Evolutionary conservation across 75 land plant genomes (phyloP), one percentile per base, ranked within the genome.

Genomic region (Selaginella moellendorffii): DNA sequence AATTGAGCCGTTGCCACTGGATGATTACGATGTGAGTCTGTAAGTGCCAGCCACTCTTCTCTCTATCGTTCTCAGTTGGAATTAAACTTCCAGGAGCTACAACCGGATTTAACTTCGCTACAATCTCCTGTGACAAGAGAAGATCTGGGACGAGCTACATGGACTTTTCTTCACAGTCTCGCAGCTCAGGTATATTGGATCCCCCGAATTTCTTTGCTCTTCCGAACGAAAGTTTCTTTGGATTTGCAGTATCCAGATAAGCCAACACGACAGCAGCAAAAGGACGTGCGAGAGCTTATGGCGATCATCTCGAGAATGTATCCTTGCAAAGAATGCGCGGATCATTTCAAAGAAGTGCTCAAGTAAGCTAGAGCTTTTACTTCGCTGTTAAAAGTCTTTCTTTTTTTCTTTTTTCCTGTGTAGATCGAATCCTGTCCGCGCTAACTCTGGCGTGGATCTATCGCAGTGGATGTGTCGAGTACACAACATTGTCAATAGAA

Each of bases 201-300:
- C 23, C 20, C 54, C 29, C 31, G 0, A 2, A 51, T 65, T 27
- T 70, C 20, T 31, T 0, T 31, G 46, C 62, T 8, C 29, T 61
- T 26, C 31, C 69, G 23, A n/a, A n/a, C n/a, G n/a, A n/a, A n/a
- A 84, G 59, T 85, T 67, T 60, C 65, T 63, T 67, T 17, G 1
- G 62, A 8, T 68, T 52, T 77, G 86, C 14, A 93, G 98, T 88
- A 72, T 75, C 98, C 96, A 24, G 87, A 83, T 14, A 71, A 83
- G 46, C 98, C 98, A 66, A 93, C 98, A n/a, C 76, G 78, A 74
- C 98, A 93, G 63, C 96, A 93, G 56, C 92, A 79, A 68, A 78
- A 73, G 26, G 98, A 93, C 79, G 96, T 71, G n/a, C 88, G 81
- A 72, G 98, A 93, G 74, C 63, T 93, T 88, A 91, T 88, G 95